Conservation (phyloP, 2,329 filamentous ascomycete genomes). For the Ampelomyces quisqualis region DNA sequence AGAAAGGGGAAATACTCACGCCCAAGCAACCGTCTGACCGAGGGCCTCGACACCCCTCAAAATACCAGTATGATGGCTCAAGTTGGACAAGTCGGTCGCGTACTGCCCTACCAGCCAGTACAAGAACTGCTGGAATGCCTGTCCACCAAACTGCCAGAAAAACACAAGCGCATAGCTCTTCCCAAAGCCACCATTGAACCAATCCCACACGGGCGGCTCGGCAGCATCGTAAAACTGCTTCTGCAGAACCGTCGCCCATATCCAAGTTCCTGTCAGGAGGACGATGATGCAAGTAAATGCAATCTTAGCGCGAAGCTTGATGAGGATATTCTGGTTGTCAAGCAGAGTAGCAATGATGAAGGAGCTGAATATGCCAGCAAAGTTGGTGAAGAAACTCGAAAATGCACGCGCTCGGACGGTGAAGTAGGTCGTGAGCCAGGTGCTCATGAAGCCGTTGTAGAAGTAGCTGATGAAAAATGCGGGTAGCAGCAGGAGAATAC, state of each 20-base stretch:
- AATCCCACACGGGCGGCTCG: conserved; percentile 33
- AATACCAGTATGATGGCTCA: conserved; percentile 41
- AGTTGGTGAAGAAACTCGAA: conserved; percentile 42
- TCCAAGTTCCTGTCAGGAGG: conserved; percentile 38
- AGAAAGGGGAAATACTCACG: conserved; percentile 24
- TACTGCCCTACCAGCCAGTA: conserved; percentile 44
- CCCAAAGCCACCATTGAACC: conserved; percentile 39
- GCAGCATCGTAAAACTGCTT: conserved; percentile 35
- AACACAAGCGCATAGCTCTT: conserved; percentile 38
- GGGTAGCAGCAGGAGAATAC: conserved; percentile 37
- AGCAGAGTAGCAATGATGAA: conserved; percentile 39
- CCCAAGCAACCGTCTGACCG: conserved; percentile 42
- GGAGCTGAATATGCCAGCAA: conserved; percentile 40
- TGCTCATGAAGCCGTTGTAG: conserved; percentile 42
- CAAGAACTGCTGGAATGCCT: conserved; percentile 42
- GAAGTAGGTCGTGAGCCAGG: conserved; percentile 40
- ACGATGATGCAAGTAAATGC: conserved; percentile 34
- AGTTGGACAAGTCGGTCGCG: conserved; percentile 33
- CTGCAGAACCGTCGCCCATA: conserved; percentile 39
- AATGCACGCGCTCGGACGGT: conserved; percentile 40
- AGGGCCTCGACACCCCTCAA: conserved; percentile 38
- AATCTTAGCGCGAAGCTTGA: conserved; percentile 36
- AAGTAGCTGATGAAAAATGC: conserved; percentile 45
- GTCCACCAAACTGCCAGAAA: conserved; percentile 42
- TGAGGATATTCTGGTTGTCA: conserved; percentile 37